Base-by-base conservation (phyloP, 2,329 filamentous ascomycete genomes). In the Aspergillus sergii region DNA sequence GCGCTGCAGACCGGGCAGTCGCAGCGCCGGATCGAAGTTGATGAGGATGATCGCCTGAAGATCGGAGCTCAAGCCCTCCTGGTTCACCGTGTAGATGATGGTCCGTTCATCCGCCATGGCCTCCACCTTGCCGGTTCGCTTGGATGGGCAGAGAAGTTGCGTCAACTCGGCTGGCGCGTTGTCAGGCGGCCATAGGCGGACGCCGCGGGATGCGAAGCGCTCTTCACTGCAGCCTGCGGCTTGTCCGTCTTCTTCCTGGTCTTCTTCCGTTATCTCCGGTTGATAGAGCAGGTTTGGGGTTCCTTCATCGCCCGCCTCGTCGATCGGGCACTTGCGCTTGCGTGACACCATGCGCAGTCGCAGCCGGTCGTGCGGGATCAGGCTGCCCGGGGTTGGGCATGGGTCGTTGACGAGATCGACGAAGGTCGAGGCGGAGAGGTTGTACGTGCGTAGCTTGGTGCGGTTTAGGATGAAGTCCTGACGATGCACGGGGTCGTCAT, bases 391-490 rank as follows among this genome's bases (percentile, higher is more conserved):
- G 11, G 66, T 58, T 12, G 68, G 63, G 12, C 65, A 63, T 4
- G 78, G 75, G 59, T 82, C 79, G 34, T 78, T 80, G 50, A 82
- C 77, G 19, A 82, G 69, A 55, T 82, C 80, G 28, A 82, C 60
- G 64, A 81, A 82, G 12, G 78, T 73, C 10, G 76, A 74, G 28
- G 78, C 72, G 23, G 76, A 77, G 53, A 75, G 72, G 46, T 80
- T 76, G 65, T 82, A 82, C 28, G 74, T 72, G 58, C 77, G 77
- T 62, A 77, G 79, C 58, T 81, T 82, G 0, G 79, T 82, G 62
- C 78, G 79, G 19, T 78, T 78, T 3, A 80, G 70, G 50, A 81
- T 81, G 62, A 80, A 82, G 60, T 81, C 79, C 16, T 71, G 75
- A 26, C 73, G 72, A 1, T 53, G 59, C 9, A 66, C 59, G 12